These are phyloP conservation scores for Rosellinia necatrix DNA, from an alignment of 2,329 filamentous ascomycete genomes.

Conservation along the genomic window DNA sequence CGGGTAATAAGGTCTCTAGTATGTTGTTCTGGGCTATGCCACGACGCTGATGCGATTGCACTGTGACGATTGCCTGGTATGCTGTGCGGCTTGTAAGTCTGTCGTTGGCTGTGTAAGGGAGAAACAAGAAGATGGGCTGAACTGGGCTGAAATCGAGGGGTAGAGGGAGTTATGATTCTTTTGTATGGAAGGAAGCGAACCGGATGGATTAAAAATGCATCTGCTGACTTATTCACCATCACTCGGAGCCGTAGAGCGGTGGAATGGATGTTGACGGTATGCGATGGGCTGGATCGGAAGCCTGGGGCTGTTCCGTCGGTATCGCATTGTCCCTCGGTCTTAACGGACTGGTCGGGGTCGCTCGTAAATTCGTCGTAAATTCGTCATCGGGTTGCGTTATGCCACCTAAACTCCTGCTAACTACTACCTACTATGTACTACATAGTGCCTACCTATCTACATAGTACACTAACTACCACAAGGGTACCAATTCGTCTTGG, in stretches of 20 bases:
- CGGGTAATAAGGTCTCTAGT: conserved; percentile 21
- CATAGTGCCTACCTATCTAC: no score
- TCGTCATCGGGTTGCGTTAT: conserved; percentile 36
- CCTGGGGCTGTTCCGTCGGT: conserved; percentile 8
- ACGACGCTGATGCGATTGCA: conserved; percentile 21
- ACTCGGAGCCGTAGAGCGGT: not conserved
- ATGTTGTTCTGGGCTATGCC: conserved; percentile 17
- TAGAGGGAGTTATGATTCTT: conserved; percentile 27
- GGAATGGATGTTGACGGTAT: not conserved
- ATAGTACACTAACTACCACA: no score
- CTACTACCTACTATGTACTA: no score
- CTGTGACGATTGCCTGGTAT: conserved; percentile 17
- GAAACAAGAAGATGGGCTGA: conserved; percentile 1
- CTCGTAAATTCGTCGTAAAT: conserved; percentile 22
- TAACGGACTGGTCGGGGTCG: conserved; percentile 35
- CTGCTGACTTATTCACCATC: conserved; percentile 31
- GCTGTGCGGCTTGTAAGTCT: not conserved
- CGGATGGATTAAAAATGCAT: conserved; percentile 24
- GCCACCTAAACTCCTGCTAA: no score
- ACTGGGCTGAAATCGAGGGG: conserved; percentile 2
- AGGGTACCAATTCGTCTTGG: no score
- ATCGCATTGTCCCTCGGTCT: conserved; percentile 30
- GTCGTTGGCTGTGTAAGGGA: conserved; percentile 5
- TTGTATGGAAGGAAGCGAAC: conserved; percentile 22
- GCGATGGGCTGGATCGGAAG: conserved; percentile 20